Base-by-base conservation (phyloP, 192 early-diverging fungal genomes). In the Jimgerdemannia flammicorona region DNA sequence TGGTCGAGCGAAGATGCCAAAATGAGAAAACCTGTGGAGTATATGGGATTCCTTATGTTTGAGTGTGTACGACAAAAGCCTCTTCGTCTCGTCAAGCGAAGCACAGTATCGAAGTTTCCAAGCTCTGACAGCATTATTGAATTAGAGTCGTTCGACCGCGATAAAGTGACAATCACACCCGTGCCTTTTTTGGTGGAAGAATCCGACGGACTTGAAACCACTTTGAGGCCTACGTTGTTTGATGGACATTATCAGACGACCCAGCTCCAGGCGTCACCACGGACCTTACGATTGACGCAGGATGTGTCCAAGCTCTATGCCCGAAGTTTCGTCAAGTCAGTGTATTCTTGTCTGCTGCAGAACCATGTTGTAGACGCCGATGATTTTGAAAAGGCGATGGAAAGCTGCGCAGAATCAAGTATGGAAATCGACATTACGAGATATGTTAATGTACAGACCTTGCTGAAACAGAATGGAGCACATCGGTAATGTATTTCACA, bases 351-450 rank as follows among this genome's bases (percentile, higher is more conserved):
- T 72, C 72, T 90, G 14, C 71, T 90, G 19, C 84, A 88, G 67
- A 86, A 83, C 4, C 81, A 85, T 18, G 70, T 73, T 11, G 79
- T 90, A 20, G 80, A 83, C 8, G 73, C 74, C 14, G 66, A 49
- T 6, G 88, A 90, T 74, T 81, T 90, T 49, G 72, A 80, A 43
- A 86, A 84, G 42, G 81, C 82, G 2, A 74, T 84, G 11, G 81
- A 84, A 41, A 78, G 83, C 20, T 90, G 88, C 66, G 73, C 80
- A 9, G 80, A 87, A 43, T 78, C 83, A 1, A 77, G 78, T 41
- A 67, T 88, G 43, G 87, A 90, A 68, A 88, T 90, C 49, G 86
- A 88, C 76, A 82, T 90, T 19, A 87, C 88, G 10, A 87, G 84
- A 0, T 88, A 86, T 63, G 66, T 90, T 0, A 90, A 90, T 64